These are phyloP conservation scores for Aureobasidium vineae DNA, from an alignment of 2,329 filamentous ascomycete genomes.

Conservation along the genomic window DNA sequence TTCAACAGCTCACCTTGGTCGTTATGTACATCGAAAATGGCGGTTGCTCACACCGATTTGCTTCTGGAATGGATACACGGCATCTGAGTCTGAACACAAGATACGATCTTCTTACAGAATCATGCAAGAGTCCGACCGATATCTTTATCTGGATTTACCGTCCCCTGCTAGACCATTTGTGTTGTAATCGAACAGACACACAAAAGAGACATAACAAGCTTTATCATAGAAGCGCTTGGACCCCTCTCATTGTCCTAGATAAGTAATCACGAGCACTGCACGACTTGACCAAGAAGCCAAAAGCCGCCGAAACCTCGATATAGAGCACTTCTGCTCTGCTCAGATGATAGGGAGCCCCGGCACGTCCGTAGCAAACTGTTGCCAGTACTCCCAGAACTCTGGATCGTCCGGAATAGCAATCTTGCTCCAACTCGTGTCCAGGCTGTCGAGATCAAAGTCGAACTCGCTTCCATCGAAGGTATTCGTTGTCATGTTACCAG, in stretches of 20 bases:
- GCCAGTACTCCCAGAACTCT: slow-evolving; percentile 22
- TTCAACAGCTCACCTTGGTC: background rate
- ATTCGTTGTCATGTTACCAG: slow-evolving; percentile 25
- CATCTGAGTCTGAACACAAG: background rate
- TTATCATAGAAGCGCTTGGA: too few species aligned
- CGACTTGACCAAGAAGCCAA: too few species aligned
- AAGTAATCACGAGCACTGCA: too few species aligned
- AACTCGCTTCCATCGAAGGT: background rate
- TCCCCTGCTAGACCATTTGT: too few species aligned
- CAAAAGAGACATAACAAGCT: too few species aligned
- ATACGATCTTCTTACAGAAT: background rate
- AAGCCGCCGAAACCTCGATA: too few species aligned
- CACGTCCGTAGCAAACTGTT: slow-evolving; percentile 7
- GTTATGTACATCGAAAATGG: background rate
- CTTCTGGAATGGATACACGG: background rate
- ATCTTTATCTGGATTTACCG: too few species aligned
- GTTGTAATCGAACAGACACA: too few species aligned
- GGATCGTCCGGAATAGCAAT: slow-evolving; percentile 11
- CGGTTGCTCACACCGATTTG: background rate
- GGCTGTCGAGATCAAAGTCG: background rate
- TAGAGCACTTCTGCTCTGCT: background rate
- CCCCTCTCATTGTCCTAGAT: too few species aligned
- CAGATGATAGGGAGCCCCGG: background rate
- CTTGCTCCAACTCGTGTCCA: slow-evolving; percentile 7
- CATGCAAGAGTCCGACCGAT: background rate